Evolutionary conservation across 2,329 filamentous ascomycete genomes (phyloP), one percentile per base, ranked within the genome.

Genomic region (Aspergillus cejpii): DNA sequence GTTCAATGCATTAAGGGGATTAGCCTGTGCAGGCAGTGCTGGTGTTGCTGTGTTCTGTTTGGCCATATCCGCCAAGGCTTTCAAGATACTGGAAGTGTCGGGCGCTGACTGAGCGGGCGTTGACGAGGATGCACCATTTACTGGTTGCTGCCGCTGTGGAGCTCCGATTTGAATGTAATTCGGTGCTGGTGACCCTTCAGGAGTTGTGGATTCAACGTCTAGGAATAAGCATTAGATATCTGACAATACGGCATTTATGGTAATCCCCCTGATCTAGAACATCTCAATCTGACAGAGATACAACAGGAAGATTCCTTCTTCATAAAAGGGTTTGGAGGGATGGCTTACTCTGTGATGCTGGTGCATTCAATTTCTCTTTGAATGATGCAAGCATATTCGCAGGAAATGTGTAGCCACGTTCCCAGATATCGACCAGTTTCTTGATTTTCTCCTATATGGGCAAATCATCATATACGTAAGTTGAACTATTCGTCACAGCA

Each of bases 351-450:
- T 78, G 74, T 55, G 74, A 67, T 47, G 74, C 63, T 39, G 78
- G 73, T 49, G 80, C 75, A 52, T 76, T 83, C 59, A 94, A 67
- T 68, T 87, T 90, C 63, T 87, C 78, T 70, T 88, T 91, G 76
- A 94, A 94, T 28, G 80, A 80, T n/a, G 72, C 66, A 58, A 98
- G 79, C 80, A 95, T 84, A 43, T 82, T 69, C 33, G 77, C 66
- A 20, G 92, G 89, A 67, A 98, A 97, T 17, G 90, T 97, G 64
- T 85, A 84, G 53, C 87, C 88, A 62, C 92, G 92, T 66, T 96
- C 90, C 92, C 92, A 98, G 56, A 98, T 98, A 65, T 95, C 90
- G 71, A 97, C 75, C 58, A 98, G 79, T 68, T 97, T 97, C 65
- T 78, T 83, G 69, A 97, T 91, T 74, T 96, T 97, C 66, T 94